Base-by-base conservation (phyloP, 163 green algal species). In the Chlorella variabilis region DNA sequence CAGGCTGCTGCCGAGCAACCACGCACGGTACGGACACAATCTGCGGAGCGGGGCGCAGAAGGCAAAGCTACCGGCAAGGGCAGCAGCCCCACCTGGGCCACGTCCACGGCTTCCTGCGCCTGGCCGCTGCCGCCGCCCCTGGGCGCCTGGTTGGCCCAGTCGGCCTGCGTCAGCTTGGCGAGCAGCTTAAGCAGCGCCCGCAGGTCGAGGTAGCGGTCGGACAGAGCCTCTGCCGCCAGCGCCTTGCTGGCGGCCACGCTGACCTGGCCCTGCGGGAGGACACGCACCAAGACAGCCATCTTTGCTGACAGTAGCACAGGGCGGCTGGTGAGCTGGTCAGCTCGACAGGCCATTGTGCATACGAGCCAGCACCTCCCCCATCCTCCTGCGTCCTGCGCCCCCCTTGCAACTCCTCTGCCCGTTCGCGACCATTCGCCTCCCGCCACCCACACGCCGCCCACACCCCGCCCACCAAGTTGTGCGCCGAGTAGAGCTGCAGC, bases 151-250 rank as follows among this genome's bases (percentile, higher is more conserved):
- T 49, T 56, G 11, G 68, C 68, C 41, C 68, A 59, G 41, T 61
- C 74, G 11, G 74, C n/a, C 34, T 90, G 84, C 20, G 89, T 95
- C 36, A 97, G 85, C 82, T 94, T 87, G 33, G 87, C 92, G 13
- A 98, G 87, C 73, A 97, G 87, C 79, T 85, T 82, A 25, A 98
- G 88, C 58, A 98, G 86, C 20, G 94, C 93, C 0, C 89, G 75
- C 58, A 98, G 77, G 73, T 97, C 92, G 11, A 88, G 86, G 74
- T 89, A 90, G 21, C 48, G 75, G 36, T 82, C 62, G 27, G 54
- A 45, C 34, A 75, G 48, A 20, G 61, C 62, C 62, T 85, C 62
- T 0, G 38, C 38, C 3, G 56, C 56, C 41, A 76, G 34, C 21
- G 70, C 61, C 38, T 48, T 41, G 34, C 41, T 59, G 20, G 59